phyloP scores from a whole-genome alignment of 23 red algal species.

The Gracilaria domingensis region DNA sequence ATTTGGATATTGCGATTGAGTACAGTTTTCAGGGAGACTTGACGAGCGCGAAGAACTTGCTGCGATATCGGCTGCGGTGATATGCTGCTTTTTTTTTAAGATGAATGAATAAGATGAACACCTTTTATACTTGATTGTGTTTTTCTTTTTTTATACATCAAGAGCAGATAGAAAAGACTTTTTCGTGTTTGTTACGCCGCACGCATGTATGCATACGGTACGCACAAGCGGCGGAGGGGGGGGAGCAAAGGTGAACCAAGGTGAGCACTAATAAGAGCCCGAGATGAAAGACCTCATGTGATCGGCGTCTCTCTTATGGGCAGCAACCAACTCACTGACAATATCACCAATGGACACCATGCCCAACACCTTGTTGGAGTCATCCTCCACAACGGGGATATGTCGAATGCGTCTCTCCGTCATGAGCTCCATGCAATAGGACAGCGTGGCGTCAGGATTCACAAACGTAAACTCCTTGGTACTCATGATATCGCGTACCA shows the following conservation, averaged over 20 bases:
- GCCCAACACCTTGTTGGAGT: slow-evolving; percentile 65
- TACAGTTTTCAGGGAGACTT: slow-evolving; percentile 80
- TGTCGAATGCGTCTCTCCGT: slow-evolving; percentile 81
- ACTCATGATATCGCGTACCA: slow-evolving; percentile 93
- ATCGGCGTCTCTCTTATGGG: slow-evolving; percentile 70
- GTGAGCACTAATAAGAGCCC: slow-evolving; percentile 69
- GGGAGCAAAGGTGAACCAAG: no score
- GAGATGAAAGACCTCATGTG: slow-evolving; percentile 84
- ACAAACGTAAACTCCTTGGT: slow-evolving; percentile 83
- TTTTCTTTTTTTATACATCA: background rate
- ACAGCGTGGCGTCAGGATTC: slow-evolving; percentile 72
- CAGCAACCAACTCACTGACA: slow-evolving; percentile 83
- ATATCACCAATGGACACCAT: slow-evolving; percentile 96
- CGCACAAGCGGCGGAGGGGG: background rate
- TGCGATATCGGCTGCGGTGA: slow-evolving; percentile 79
- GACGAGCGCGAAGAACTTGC: slow-evolving; percentile 33
- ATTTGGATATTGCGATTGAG: slow-evolving; percentile 93
- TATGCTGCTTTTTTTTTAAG: background rate
- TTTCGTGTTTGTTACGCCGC: background rate
- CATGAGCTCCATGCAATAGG: slow-evolving; percentile 92
- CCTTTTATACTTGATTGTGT: no score
- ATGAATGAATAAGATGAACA: background rate
- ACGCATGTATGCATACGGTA: background rate
- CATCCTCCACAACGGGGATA: slow-evolving; percentile 86
- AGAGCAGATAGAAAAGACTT: background rate